A percentile compares a stretch with the other conserved stretches of the same genome.
These are phyloP conservation scores for Protomyces gravidus DNA, from an alignment of 1,139 yeast species.

Conservation along the genomic window DNA sequence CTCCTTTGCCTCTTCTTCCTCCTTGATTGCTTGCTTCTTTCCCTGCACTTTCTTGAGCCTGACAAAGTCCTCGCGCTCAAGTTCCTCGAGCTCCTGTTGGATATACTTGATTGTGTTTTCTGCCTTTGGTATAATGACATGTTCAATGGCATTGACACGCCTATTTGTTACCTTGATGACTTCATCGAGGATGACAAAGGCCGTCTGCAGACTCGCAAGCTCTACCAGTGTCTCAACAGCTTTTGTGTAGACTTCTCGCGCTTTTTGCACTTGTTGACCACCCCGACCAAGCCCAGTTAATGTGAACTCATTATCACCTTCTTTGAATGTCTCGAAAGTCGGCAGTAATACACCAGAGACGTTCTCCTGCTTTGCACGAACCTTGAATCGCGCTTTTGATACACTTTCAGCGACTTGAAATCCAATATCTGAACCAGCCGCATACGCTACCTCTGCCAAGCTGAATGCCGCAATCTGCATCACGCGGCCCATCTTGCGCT, in stretches of 20 bases:
- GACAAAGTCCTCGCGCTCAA: conserved; percentile 96
- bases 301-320: conserved; percentile 77
- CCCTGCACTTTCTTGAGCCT: conserved; percentile 94
- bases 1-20: conserved; percentile 55
- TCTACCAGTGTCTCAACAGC: conserved; percentile 96
- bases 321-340: conserved; percentile 72
- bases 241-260: conserved; percentile 84
- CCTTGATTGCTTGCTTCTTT: conserved; percentile 80
- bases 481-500: conserved; percentile 94
- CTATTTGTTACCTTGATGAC: conserved; percentile 96
- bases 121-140: conserved; percentile 94
- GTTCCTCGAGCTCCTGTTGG: conserved; percentile 92
- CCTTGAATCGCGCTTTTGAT: conserved; percentile 77
- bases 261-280: conserved; percentile 96
- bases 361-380: conserved; percentile 88
- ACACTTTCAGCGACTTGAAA: conserved; percentile 95
- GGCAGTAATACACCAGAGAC: conserved; percentile 95
- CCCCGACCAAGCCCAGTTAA: conserved; percentile 97
- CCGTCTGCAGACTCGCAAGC: conserved; percentile 84
- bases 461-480: conserved; percentile 99
- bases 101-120: conserved; percentile 91
- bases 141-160: conserved; percentile 98
- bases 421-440: conserved; percentile 91
- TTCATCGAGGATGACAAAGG: conserved; percentile 92
- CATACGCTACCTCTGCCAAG: conserved; percentile 92